A percentile compares a stretch with the other conserved stretches of the same genome.
phyloP scores from a whole-genome alignment of 129 eudicot species.

The Flaveria sonorensis region DNA sequence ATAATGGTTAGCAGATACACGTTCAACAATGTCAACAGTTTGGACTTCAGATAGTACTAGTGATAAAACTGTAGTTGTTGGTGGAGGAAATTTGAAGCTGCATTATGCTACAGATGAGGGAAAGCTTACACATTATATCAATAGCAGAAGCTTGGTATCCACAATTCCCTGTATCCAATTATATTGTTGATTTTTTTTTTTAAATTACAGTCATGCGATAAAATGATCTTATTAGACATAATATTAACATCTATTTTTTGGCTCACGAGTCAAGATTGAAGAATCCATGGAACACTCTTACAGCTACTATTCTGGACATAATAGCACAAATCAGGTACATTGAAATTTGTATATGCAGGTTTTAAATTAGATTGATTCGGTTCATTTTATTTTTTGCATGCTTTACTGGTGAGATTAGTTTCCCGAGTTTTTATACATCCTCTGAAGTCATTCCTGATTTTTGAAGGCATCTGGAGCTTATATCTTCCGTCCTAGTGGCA shows the following conservation, averaged over 20 bases:
- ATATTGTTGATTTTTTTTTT: neutral
- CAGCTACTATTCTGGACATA: slow-evolving; percentile 75
- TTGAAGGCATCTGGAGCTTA: slow-evolving; percentile 94
- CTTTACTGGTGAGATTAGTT: slow-evolving; percentile 8
- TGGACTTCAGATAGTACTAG: slow-evolving; percentile 44
- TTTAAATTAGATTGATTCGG: neutral
- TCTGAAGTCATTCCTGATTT: slow-evolving; percentile 32
- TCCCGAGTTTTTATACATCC: slow-evolving; percentile 6
- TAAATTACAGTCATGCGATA: slow-evolving; percentile 12
- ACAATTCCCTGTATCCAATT: slow-evolving; percentile 1
- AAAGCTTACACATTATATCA: slow-evolving; percentile 64
- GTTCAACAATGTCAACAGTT: slow-evolving; percentile 49
- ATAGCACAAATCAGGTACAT: slow-evolving; percentile 75
- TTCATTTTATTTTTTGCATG: slow-evolving; percentile 7
- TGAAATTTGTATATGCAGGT: slow-evolving; percentile 20
- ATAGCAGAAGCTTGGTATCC: slow-evolving; percentile 63
- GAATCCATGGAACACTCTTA: slow-evolving; percentile 65
- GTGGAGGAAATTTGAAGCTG: slow-evolving; percentile 83
- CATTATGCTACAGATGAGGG: slow-evolving; percentile 64
- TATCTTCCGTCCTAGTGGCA: slow-evolving; percentile 86
- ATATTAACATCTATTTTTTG: slow-evolving; percentile 28
- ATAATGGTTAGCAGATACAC: slow-evolving; percentile 43
- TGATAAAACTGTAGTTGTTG: slow-evolving; percentile 58
- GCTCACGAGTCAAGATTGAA: slow-evolving; percentile 54
- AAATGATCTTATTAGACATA: slow-evolving; percentile 1